Evolutionary conservation across 2,329 filamentous ascomycete genomes (phyloP), one percentile per base, ranked within the genome.

Genomic region (Fusarium heterosporum): DNA sequence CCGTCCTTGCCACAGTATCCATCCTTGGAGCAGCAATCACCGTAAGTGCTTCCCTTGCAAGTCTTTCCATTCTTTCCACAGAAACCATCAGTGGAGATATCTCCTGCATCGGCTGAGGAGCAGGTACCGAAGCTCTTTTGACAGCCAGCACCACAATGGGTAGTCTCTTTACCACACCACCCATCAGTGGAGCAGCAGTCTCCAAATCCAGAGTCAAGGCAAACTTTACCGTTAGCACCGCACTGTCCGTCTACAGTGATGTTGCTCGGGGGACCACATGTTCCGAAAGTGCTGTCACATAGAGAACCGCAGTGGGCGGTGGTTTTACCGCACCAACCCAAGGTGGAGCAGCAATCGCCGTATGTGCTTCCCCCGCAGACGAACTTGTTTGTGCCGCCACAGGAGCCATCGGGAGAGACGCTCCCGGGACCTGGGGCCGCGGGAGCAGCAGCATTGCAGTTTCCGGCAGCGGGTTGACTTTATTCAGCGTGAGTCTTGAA

Each of bases 401-500:
- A 61, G 17, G 53, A 61, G 3, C 57, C 57, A 2, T 61, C 57
- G 1, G 57, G 57, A 1, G 53, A 52, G 17, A 52, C 30, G 2
- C 57, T 61, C 28, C 57, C 57, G 13, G 57, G 57, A 0, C 57
- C 57, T 10, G 17, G 29, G 1, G 57, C 45, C 3, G 22, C 11
- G 1, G 53, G 57, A 0, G 57, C 57, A 47, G 53, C 50, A 8
- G 53, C 46, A 13, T 61, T 61, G 16, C 54, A 61, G 38, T 61
- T 61, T 1, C 58, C 54, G 16, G 58, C 54, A 12, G 12, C 8
- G 9, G 25, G 16, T 25, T 60, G 52, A 1, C 56, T 60, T 34
- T 9, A 0, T 19, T 3, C 1, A 41, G 0, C 17, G n/a, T 60
- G 0, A 56, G 51, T 6, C 17, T 12, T 12, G 11, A 5, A 14